phyloP scores from a whole-genome alignment of 2,329 filamentous ascomycete species.

The Sclerotinia glacialis region DNA sequence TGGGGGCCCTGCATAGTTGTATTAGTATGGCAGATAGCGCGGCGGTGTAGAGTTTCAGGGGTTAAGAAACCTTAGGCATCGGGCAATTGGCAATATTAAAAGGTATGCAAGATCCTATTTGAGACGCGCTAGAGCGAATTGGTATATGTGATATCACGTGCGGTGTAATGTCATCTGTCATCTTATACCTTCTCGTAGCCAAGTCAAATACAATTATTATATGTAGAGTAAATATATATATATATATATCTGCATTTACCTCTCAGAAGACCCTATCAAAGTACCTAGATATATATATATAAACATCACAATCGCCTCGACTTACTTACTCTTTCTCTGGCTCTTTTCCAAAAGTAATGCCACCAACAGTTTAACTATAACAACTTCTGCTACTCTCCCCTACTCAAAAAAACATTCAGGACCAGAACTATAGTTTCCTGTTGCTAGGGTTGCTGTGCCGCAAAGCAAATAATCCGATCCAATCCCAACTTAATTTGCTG shows the following conservation, averaged over 20 bases:
- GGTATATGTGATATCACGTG: not conserved
- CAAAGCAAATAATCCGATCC: not conserved
- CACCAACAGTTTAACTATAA: no score
- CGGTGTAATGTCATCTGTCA: no score
- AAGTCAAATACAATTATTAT: not conserved
- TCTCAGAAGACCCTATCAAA: not conserved
- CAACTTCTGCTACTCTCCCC: not conserved
- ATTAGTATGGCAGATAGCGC: constrained; percentile 13
- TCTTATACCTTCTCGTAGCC: not conserved
- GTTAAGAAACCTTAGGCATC: not conserved
- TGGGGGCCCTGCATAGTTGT: constrained; percentile 2
- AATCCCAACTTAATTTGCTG: no score
- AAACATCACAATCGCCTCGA: not conserved
- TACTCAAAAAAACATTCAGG: not conserved
- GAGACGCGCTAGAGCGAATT: not conserved
- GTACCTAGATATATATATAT: no score
- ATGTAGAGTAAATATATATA: no score
- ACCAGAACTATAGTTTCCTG: no score
- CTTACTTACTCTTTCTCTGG: no score
- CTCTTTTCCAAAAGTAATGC: no score
- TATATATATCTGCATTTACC: no score
- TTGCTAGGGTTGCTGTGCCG: constrained; percentile 1
- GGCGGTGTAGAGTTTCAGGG: constrained; percentile 18
- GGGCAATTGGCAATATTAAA: no score
- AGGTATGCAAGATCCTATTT: no score